Evolutionary conservation across 306 rosid genomes (phyloP).

Genomic region (Casuarina cunninghamiana): DNA sequence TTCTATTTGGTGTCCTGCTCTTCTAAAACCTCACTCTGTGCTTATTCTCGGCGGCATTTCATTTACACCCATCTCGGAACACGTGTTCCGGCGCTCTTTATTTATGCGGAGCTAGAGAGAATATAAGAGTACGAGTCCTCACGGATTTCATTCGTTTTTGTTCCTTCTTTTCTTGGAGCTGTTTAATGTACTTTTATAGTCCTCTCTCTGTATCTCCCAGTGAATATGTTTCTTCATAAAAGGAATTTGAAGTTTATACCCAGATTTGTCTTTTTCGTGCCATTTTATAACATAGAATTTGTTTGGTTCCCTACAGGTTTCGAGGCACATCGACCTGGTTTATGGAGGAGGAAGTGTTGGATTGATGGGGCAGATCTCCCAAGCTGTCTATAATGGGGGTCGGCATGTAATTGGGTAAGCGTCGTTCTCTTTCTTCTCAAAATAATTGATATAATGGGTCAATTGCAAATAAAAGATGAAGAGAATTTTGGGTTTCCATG

Average conservation of each 20-base stretch:
- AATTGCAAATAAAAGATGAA: not conserved
- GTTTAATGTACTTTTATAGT: not conserved
- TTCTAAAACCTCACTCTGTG: not conserved
- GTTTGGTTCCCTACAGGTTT: conserved; percentile 54
- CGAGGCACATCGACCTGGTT: conserved; percentile 88
- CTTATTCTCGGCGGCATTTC: not conserved
- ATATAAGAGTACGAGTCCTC: not conserved
- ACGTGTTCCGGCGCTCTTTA: not conserved
- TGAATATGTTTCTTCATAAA: not conserved
- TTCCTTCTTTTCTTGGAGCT: not conserved
- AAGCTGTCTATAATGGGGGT: conserved; percentile 88
- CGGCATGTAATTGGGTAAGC: conserved; percentile 89
- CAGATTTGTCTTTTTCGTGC: not conserved
- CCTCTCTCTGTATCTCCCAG: not conserved
- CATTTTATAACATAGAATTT: not conserved
- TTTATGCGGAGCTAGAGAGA: not conserved
- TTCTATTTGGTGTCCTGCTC: not conserved
- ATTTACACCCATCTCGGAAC: not conserved
- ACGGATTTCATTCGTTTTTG: not conserved
- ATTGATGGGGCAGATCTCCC: conserved; percentile 93
- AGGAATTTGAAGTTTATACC: not conserved
- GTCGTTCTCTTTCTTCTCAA: not conserved
- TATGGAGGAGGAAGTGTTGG: conserved; percentile 99
- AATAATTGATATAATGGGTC: not conserved
- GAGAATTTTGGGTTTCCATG: not conserved